Evolutionary conservation across 2,329 filamentous ascomycete genomes (phyloP), one percentile per base, ranked within the genome.

Genomic region (Aspergillus tamarii): DNA sequence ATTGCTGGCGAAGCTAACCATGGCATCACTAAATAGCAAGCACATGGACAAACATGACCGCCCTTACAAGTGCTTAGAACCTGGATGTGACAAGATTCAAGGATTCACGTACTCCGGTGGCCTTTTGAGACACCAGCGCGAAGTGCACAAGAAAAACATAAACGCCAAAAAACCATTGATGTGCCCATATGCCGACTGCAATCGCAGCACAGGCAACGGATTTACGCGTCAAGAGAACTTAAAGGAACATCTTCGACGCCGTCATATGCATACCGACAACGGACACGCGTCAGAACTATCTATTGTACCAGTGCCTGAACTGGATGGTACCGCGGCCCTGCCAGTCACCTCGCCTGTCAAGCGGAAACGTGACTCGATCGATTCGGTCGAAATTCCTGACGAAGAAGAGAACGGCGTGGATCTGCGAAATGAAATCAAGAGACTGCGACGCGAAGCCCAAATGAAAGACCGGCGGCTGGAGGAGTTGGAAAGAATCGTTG

Each of bases 31-130:
- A 59, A 59, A 65, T 68, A 96, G 93, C 76, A 97, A 98, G 81
- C 94, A 98, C 77, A 97, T 97, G 94, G 94, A 98, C 81, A 97
- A 97, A 77, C 94, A 98, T 76, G 93, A 97, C 70, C 87, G 94
- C 14, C 94, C 94, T 1, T 98, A 97, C 76, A 91, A 93, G 72
- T 98, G 94, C 78, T 84, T 83, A 26, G 89, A 90, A 50, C 85
- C 87, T n/a, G 91, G 91, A 43, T 97, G 94, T 78, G 92, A 94
- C 73, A 97, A 97, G 73, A 86, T 97, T 0, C 91, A 92, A 59
- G 94, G 94, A 1, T 98, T 98, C 78, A 98, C 94, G 1, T 98
- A 98, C 76, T 94, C 92, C 0, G 94, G 94, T 19, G 94, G 94
- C 4, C 87, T 98, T 0, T 81, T 96, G 21, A 87, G 94, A 53